phyloP scores from a whole-genome alignment of 495 filamentous ascomycete species.

The Podospora pseudopauciseta region DNA sequence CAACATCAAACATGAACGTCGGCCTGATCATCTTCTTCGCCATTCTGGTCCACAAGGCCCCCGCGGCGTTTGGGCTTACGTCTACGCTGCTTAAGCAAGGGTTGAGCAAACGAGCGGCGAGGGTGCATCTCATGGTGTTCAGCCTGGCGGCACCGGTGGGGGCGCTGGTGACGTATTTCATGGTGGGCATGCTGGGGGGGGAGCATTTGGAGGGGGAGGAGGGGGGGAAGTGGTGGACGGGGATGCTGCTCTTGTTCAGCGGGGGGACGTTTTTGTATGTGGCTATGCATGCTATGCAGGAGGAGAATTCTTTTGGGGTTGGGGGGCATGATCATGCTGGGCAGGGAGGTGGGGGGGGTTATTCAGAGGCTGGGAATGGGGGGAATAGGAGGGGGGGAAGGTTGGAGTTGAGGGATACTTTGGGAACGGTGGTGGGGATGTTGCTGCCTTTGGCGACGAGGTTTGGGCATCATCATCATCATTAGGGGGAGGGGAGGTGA shows the following conservation, averaged over 20 bases:
- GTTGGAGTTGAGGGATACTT: slow-evolving; percentile 59
- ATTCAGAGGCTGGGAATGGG: slow-evolving; percentile 50
- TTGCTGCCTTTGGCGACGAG: slow-evolving; percentile 83
- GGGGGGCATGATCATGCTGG: slow-evolving; percentile 25
- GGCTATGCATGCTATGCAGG: slow-evolving; percentile 97
- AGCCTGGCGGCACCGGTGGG: slow-evolving; percentile 86
- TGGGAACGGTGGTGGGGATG: slow-evolving; percentile 84
- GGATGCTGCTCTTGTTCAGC: slow-evolving; percentile 85
- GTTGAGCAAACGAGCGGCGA: slow-evolving; percentile 75
- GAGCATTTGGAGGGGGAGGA: slow-evolving; percentile 41
- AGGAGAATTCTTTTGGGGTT: slow-evolving; percentile 51
- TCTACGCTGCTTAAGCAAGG: slow-evolving; percentile 86
- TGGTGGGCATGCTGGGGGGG: slow-evolving; percentile 68
- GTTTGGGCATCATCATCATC: slow-evolving; percentile 85
- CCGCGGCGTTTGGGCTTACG: slow-evolving; percentile 91
- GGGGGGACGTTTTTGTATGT: slow-evolving; percentile 96
- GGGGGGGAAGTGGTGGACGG: slow-evolving; percentile 76
- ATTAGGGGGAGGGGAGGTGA: neutral
- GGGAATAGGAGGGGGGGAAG: slow-evolving; percentile 47
- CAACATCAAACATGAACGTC: slow-evolving; percentile 65
- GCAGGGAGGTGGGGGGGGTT: slow-evolving; percentile 54
- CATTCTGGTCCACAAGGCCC: slow-evolving; percentile 96
- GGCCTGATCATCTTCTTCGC: slow-evolving; percentile 89
- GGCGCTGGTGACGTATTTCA: slow-evolving; percentile 75
- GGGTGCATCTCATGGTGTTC: slow-evolving; percentile 84